phyloP scores from a whole-genome alignment of 805 yeast species.

The Pichia nanzhaoensis region DNA sequence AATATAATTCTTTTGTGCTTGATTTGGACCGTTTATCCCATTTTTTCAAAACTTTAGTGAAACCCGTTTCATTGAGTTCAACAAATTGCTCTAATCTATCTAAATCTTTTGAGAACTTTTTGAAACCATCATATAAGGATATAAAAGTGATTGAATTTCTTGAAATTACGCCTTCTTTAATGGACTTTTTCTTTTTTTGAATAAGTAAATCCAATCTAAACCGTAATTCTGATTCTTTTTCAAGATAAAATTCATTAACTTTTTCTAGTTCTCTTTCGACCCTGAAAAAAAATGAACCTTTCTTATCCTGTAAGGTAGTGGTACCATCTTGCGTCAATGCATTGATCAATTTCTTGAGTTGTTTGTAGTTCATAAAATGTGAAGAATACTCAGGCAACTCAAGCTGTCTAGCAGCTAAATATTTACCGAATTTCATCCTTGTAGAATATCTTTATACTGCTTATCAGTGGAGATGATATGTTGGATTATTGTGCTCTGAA shows the following conservation, averaged over 20 bases:
- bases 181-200: conserved; percentile 48
- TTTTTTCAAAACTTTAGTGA: conserved; percentile 89
- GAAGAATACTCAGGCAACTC: conserved; percentile 94
- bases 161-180: conserved; percentile 38
- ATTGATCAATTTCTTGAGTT: conserved; percentile 85
- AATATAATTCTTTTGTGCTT: conserved; percentile 85
- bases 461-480: no score
- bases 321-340: conserved; percentile 39
- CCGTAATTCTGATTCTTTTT: conserved; percentile 83
- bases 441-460: not conserved
- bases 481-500: no score
- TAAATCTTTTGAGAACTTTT: conserved; percentile 81
- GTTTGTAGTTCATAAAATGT: conserved; percentile 91
- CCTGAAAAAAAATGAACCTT: conserved; percentile 82
- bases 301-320: conserved; percentile 70
- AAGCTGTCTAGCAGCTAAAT: conserved; percentile 86
- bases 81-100: conserved; percentile 88
- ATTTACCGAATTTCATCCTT: conserved; percentile 83
- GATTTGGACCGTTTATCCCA: conserved; percentile 98
- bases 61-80: conserved; percentile 92
- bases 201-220: conserved; percentile 69
- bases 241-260: conserved; percentile 86
- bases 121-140: conserved; percentile 81
- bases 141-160: conserved; percentile 72
- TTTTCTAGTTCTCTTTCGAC: conserved; percentile 93